Base-by-base conservation (phyloP, 2,329 filamentous ascomycete genomes). In the Zasmidium angulare region DNA sequence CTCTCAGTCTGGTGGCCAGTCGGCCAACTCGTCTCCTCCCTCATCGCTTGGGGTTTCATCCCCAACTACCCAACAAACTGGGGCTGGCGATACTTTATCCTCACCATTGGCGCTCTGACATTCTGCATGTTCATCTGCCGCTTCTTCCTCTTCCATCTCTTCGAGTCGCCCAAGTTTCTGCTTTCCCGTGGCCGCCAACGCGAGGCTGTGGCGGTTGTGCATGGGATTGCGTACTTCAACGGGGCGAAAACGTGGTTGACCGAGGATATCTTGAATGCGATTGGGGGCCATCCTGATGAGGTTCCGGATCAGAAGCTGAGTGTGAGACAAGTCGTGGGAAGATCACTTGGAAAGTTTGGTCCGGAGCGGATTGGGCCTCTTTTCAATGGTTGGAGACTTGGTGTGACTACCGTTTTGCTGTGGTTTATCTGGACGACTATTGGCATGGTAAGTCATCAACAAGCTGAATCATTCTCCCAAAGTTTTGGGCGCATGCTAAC, bases 1-100 rank as follows among this genome's bases (percentile, higher is more conserved):
- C 80, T 96, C n/a, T 91, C 89, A 6, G 84, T 92, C 7, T 95
- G 90, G 88, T 96, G 91, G 90, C 89, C 91, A 0, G 77, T 96
- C 19, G 91, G 91, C 4, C 90, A 95, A 70, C 80, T 96, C 7
- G 82, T 88, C 57, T 86, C 89, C 1, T 88, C 86, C 2, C 75
- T 89, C 3, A 55, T 68, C 21, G 68, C 66, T 14, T 70, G 67
- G 68, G 55, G 50, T 2, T 63, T 68, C 58, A 63, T 70, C 43
- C 53, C 59, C 1, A 65, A 69, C 50, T 70, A 55, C 54, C 79
- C 81, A 3, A 81, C 89, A 49, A 82, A 89, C 66, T 79, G 77
- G 76, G 90, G 90, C 46, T 96, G 91, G 91, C 83, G 91, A 21
- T 86, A 88, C 64, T 86, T 93, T 54, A 78, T 91, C 55, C 78